phyloP scores from a whole-genome alignment of 2,329 filamentous ascomycete genomes.

The Allantophomopsis cytisporea region DNA sequence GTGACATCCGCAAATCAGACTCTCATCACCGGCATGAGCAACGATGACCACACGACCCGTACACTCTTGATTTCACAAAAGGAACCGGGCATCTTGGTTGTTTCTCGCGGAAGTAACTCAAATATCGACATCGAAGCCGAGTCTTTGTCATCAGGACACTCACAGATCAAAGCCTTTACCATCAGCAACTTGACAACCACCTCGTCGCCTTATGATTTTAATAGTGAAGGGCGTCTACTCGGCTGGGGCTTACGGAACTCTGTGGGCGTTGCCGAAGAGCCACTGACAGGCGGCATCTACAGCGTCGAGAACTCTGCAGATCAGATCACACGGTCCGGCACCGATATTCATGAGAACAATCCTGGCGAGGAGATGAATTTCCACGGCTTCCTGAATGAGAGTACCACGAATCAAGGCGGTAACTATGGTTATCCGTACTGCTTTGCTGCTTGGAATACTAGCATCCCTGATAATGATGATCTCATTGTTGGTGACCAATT shows the following conservation, averaged over 20 bases:
- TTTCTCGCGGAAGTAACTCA: slow-evolving; percentile 48
- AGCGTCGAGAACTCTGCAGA: slow-evolving; percentile 61
- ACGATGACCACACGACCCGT: slow-evolving; percentile 48
- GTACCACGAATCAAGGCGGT: slow-evolving; percentile 19
- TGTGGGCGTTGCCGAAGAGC: slow-evolving; percentile 56
- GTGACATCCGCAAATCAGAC: slow-evolving; percentile 30
- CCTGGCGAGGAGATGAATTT: slow-evolving; percentile 65
- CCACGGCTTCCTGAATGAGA: slow-evolving; percentile 38
- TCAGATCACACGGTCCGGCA: slow-evolving; percentile 38
- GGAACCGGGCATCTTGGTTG: slow-evolving; percentile 41
- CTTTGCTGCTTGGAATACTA: slow-evolving; percentile 49
- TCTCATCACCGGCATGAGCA: slow-evolving; percentile 48
- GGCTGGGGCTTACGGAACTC: slow-evolving; percentile 64
- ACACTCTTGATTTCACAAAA: slow-evolving; percentile 49
- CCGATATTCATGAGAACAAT: slow-evolving; percentile 54
- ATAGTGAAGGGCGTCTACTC: slow-evolving; percentile 30
- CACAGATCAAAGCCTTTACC: slow-evolving; percentile 54
- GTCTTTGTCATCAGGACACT: slow-evolving; percentile 38
- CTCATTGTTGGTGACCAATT: slow-evolving; percentile 37
- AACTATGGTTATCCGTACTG: slow-evolving; percentile 65
- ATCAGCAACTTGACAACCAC: slow-evolving; percentile 17
- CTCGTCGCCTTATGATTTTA: slow-evolving; percentile 27
- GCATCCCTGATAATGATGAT: slow-evolving; percentile 24
- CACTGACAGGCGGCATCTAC: slow-evolving; percentile 34
- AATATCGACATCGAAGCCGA: slow-evolving; percentile 47